A percentile compares a stretch with the other conserved stretches of the same genome.
phyloP scores from a whole-genome alignment of 352 stramenopile genomes.

The Phytophthora pisi region DNA sequence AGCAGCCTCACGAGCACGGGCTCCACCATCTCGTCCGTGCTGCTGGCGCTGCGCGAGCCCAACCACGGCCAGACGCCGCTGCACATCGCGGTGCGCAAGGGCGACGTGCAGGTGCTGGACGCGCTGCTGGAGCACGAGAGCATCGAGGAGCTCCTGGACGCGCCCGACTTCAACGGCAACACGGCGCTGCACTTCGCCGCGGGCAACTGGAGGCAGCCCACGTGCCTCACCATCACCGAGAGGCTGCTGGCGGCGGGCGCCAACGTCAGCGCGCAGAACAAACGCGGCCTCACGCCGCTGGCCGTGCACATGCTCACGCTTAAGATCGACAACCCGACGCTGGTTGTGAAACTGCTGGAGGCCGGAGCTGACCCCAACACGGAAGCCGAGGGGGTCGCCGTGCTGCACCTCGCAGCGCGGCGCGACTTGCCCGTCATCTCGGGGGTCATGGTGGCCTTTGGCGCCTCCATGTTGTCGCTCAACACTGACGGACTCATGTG shows the following conservation, averaged over 20 bases:
- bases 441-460: constrained; percentile 64
- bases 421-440: constrained; percentile 60
- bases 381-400: constrained; percentile 62
- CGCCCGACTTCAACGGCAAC: constrained; percentile 81
- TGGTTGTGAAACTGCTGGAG: constrained; percentile 73
- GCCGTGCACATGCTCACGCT: constrained; percentile 83
- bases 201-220: constrained; percentile 59
- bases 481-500: constrained; percentile 81
- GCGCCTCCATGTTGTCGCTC: constrained; percentile 62
- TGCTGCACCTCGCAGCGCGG: constrained; percentile 65
- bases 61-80: constrained; percentile 79
- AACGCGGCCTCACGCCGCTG: constrained; percentile 67
- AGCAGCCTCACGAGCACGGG: constrained; percentile 65
- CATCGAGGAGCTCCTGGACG: constrained; percentile 70
- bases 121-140: constrained; percentile 75
- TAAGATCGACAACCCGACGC: constrained; percentile 70
- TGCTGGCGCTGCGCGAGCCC: constrained; percentile 73
- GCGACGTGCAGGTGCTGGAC: constrained; percentile 72
- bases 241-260: constrained; percentile 60
- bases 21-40: constrained; percentile 69
- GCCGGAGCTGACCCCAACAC: constrained; percentile 61
- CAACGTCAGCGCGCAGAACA: constrained; percentile 59
- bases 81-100: constrained; percentile 79
- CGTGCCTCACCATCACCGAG: constrained; percentile 51
- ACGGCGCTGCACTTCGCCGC: constrained; percentile 81